Evolutionary conservation across 2,329 filamentous ascomycete species (phyloP).

Genomic region (Rasamsonia emersonii): DNA sequence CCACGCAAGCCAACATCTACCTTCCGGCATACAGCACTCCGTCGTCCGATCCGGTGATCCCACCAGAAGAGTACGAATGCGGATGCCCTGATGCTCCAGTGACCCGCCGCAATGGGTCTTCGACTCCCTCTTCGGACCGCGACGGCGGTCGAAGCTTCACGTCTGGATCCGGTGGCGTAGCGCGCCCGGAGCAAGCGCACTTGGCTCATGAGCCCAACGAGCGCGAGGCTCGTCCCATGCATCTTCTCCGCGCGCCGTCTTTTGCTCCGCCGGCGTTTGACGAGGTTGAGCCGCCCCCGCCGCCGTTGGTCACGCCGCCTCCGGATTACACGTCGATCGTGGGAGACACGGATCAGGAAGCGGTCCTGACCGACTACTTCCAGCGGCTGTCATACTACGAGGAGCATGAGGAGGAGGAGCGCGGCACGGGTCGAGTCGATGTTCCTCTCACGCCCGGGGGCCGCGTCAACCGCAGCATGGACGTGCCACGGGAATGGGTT

Average conservation of each 20-base stretch:
- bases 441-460: constrained; percentile 57
- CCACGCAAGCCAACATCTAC: constrained; percentile 81
- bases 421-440: constrained; percentile 39
- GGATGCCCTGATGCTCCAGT: constrained; percentile 59
- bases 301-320: constrained; percentile 68
- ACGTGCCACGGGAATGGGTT: constrained; percentile 51
- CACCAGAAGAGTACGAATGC: constrained; percentile 52
- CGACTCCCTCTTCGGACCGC: no score
- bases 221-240: constrained; percentile 60
- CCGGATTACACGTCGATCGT: constrained; percentile 77
- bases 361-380: constrained; percentile 76
- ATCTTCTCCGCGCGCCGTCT: constrained; percentile 72
- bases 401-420: constrained; percentile 50
- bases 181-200: constrained; percentile 43
- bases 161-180: constrained; percentile 31
- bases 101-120: constrained; percentile 20
- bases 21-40: constrained; percentile 69
- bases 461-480: constrained; percentile 56
- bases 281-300: constrained; percentile 65
- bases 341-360: constrained; percentile 57
- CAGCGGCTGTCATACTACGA: constrained; percentile 61
- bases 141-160: constrained; percentile 29
- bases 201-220: constrained; percentile 38
- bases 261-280: constrained; percentile 85
- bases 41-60: constrained; percentile 40